Evolutionary conservation across 1,139 yeast genomes (phyloP).

Genomic region (Candida glucosophila): DNA sequence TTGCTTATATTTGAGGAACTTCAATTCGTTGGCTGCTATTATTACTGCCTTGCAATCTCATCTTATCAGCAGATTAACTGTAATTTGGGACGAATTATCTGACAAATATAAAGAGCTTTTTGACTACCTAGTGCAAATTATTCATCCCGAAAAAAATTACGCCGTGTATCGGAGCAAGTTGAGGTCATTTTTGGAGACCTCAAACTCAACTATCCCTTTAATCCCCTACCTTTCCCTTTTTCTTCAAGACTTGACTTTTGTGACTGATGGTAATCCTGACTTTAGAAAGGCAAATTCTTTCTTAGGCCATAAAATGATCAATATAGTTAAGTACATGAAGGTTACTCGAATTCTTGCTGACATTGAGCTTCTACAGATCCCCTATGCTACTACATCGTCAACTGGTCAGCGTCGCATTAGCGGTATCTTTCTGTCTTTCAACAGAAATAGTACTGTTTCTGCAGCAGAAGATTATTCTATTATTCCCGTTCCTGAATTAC

Average conservation of each 20-base stretch:
- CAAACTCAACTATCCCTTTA: conserved; percentile 55
- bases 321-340: conserved; percentile 75
- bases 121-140: conserved; percentile 58
- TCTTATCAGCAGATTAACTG: conserved; percentile 58
- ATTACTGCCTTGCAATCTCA: conserved; percentile 80
- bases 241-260: conserved; percentile 79
- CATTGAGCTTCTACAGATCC: conserved; percentile 67
- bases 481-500: conserved; percentile 38
- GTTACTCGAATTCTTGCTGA: conserved; percentile 70
- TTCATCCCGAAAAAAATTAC: conserved; percentile 82
- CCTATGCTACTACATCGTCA: conserved; percentile 26
- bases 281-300: conserved; percentile 55
- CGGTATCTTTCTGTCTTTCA: conserved; percentile 31
- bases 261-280: conserved; percentile 79
- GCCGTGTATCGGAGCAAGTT: conserved; percentile 64
- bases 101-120: conserved; percentile 59
- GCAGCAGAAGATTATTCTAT: conserved; percentile 27
- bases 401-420: conserved; percentile 8
- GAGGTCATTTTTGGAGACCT: conserved; percentile 43
- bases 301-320: conserved; percentile 54
- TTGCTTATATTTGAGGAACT: conserved; percentile 72
- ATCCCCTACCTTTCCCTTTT: conserved; percentile 84
- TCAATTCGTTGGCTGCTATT: conserved; percentile 83
- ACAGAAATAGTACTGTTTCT: conserved; percentile 6
- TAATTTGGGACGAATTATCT: conserved; percentile 59